Conservation (phyloP, 2,329 filamentous ascomycete genomes). For the Claviceps digitariae region DNA sequence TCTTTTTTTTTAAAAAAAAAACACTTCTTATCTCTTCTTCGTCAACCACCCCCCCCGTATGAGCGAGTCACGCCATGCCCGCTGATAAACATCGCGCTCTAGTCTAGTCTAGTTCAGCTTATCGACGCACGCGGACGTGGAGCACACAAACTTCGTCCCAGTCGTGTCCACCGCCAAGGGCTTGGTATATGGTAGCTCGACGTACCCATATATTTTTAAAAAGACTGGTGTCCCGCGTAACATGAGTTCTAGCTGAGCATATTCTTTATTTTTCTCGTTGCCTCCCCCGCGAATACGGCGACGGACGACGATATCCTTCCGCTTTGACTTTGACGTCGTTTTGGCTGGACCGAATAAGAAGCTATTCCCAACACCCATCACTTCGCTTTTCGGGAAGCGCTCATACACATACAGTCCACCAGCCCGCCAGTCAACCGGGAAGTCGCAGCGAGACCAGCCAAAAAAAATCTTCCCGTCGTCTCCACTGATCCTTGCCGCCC, state of each 20-base stretch:
- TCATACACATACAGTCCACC: too few relatives aligned
- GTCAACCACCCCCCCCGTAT: not conserved
- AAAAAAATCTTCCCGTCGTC: not conserved
- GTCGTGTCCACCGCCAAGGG: too few relatives aligned
- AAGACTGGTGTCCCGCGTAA: not conserved
- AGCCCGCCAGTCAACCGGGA: not conserved
- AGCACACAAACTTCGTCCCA: not conserved
- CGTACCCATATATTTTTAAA: not conserved
- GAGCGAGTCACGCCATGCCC: not conserved
- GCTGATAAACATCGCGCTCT: not conserved
- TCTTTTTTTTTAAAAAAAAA: not conserved
- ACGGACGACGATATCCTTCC: too few relatives aligned
- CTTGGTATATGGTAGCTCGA: not conserved
- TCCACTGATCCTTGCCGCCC: not conserved
- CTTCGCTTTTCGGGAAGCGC: too few relatives aligned
- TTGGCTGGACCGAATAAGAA: not conserved
- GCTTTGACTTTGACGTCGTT: not conserved
- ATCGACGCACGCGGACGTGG: not conserved
- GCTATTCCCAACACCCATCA: too few relatives aligned
- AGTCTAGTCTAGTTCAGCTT: not conserved
- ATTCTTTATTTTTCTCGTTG: too few relatives aligned
- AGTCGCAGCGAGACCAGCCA: not conserved
- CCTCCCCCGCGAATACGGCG: too few relatives aligned
- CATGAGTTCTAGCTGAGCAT: not conserved
- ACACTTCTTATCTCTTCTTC: not conserved